These are phyloP conservation scores for Dryadomyces quercivorus DNA, from an alignment of 2,329 filamentous ascomycete genomes.

Conservation along the genomic window DNA sequence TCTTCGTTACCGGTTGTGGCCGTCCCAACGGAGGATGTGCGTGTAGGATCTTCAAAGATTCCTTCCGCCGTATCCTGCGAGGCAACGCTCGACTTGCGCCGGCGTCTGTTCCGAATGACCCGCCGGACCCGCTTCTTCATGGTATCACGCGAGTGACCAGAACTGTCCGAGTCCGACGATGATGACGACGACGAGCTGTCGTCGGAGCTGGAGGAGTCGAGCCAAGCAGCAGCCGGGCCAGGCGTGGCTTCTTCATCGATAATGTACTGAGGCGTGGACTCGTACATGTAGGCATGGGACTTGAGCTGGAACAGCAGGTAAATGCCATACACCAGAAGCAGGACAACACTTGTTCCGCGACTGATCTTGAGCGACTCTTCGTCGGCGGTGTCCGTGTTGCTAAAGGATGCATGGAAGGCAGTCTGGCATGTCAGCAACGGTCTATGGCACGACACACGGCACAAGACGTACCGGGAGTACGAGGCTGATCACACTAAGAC, in stretches of 20 bases:
- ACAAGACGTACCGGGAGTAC: constrained; percentile 54
- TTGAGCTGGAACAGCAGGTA: constrained; percentile 88
- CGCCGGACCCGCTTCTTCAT: constrained; percentile 54
- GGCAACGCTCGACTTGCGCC: constrained; percentile 53
- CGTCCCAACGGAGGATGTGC: constrained; percentile 30
- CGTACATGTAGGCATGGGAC: constrained; percentile 83
- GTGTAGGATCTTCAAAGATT: constrained; percentile 16
- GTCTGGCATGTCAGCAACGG: constrained; percentile 37
- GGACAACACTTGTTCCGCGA: constrained; percentile 75
- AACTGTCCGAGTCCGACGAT: constrained; percentile 49
- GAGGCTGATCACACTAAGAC: constrained; percentile 79
- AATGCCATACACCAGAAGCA: constrained; percentile 69
- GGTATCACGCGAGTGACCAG: constrained; percentile 29
- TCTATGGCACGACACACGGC: no score
- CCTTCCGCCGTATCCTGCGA: constrained; percentile 37
- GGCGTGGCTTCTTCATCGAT: constrained; percentile 87
- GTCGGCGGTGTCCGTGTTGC: constrained; percentile 48
- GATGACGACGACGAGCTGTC: constrained; percentile 17
- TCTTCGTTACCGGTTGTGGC: constrained; percentile 24
- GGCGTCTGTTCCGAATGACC: constrained; percentile 24
- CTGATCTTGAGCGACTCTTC: constrained; percentile 68
- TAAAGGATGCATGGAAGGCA: constrained; percentile 84
- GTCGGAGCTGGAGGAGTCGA: constrained; percentile 50
- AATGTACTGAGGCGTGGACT: constrained; percentile 81
- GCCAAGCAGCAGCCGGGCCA: constrained; percentile 68